Percentiles rank a stretch among this genome's conserved stretches.
phyloP scores from a whole-genome alignment of 78 protist species.

The Goniomonas avonlea region DNA sequence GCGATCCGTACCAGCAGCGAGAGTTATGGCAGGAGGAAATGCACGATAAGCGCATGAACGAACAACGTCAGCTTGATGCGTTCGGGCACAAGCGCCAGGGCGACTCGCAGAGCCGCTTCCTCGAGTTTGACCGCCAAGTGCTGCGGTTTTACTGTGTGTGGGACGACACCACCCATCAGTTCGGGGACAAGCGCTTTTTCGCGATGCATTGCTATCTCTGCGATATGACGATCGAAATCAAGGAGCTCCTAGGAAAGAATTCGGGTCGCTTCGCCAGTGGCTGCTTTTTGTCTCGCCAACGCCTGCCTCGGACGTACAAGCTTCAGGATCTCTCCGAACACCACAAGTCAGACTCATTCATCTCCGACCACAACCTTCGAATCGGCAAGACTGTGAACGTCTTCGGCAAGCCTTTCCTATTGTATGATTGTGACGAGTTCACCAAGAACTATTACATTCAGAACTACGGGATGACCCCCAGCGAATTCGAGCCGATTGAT shows the following conservation, averaged over 20 bases:
- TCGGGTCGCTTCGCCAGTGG: too few relatives aligned
- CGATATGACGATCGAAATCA: conserved; percentile 38
- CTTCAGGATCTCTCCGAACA: too few relatives aligned
- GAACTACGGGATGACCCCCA: conserved; percentile 25
- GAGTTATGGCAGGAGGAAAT: too few relatives aligned
- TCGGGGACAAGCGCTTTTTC: conserved; percentile 34
- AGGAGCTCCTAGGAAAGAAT: not conserved
- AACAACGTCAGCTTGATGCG: too few relatives aligned
- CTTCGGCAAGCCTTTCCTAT: conserved; percentile 24
- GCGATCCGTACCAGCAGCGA: conserved; percentile 7
- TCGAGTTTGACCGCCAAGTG: conserved; percentile 6
- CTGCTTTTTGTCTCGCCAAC: too few relatives aligned
- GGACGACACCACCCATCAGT: conserved; percentile 10
- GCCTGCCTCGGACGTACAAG: too few relatives aligned
- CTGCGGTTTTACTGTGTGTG: conserved; percentile 37
- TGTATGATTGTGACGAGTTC: conserved; percentile 37
- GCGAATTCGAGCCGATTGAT: too few relatives aligned
- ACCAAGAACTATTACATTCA: not conserved
- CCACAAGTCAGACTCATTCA: too few relatives aligned
- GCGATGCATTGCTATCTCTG: conserved; percentile 27
- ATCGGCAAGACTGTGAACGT: not conserved
- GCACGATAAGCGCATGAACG: too few relatives aligned
- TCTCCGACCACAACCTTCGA: not conserved
- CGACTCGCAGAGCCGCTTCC: conserved; percentile 6
- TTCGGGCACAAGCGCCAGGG: not conserved